Conservation (phyloP, 2,329 filamentous ascomycete species). For the Neopestalotiopsis rosae region DNA sequence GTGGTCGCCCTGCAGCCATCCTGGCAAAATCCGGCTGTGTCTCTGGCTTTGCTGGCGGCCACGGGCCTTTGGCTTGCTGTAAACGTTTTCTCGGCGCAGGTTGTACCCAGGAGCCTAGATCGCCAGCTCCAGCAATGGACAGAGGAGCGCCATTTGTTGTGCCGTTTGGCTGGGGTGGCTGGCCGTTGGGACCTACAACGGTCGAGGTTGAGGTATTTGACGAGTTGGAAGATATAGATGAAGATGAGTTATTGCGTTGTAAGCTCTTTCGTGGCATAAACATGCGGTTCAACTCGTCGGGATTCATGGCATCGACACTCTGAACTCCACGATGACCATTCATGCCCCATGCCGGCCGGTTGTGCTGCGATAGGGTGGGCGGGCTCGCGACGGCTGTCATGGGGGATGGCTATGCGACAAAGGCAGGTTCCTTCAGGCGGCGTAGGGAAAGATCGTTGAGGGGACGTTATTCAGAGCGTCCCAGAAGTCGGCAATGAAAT, state of each 20-base stretch:
- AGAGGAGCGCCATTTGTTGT: conserved; percentile 62
- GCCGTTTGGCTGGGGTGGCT: conserved; percentile 8
- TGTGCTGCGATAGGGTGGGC: conserved; percentile 67
- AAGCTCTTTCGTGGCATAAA: conserved; percentile 88
- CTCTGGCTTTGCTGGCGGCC: conserved; percentile 55
- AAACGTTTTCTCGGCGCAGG: conserved; percentile 55
- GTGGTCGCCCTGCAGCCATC: conserved; percentile 41
- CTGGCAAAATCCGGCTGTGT: conserved; percentile 53
- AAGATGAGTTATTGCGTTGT: conserved; percentile 89
- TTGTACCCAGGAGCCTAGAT: conserved; percentile 58
- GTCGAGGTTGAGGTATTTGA: conserved; percentile 68
- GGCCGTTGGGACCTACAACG: conserved; percentile 59
- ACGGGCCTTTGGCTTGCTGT: conserved; percentile 52
- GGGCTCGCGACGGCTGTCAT: conserved; percentile 74
- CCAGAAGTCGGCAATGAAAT: neutral
- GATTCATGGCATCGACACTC: conserved; percentile 70
- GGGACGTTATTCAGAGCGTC: neutral
- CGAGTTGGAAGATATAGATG: conserved; percentile 74
- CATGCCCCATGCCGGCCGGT: conserved; percentile 70
- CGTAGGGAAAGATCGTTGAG: neutral
- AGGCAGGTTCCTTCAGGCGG: neutral
- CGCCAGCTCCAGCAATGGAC: conserved; percentile 44
- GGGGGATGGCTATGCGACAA: conserved; percentile 36
- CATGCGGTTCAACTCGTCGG: conserved; percentile 86
- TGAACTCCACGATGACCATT: conserved; percentile 51